Evolutionary conservation across 352 stramenopile genomes (phyloP).

Genomic region (Pythium myriotylum): DNA sequence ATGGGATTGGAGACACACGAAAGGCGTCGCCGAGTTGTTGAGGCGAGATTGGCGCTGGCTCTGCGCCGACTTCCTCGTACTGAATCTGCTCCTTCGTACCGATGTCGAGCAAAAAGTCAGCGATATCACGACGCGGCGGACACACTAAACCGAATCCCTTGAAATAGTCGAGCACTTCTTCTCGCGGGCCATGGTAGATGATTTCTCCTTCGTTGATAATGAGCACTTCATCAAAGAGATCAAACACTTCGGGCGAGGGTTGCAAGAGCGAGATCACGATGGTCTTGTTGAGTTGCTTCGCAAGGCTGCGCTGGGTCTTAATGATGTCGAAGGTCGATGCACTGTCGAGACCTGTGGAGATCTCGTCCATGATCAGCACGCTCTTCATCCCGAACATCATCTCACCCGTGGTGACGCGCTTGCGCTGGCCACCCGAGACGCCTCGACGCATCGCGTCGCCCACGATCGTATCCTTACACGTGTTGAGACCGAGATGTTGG

Average conservation of each 20-base stretch:
- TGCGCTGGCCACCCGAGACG: constrained; percentile 53
- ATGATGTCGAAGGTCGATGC: constrained; percentile 91
- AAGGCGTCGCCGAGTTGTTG: constrained; percentile 49
- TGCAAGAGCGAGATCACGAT: constrained; percentile 62
- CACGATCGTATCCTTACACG: constrained; percentile 47
- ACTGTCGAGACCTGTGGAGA: constrained; percentile 90
- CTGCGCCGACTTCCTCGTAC: constrained; percentile 31
- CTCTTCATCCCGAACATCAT: constrained; percentile 66
- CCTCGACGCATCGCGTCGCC: constrained; percentile 48
- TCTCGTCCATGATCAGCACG: constrained; percentile 84
- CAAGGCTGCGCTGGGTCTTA: constrained; percentile 48
- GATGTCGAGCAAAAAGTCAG: constrained; percentile 58
- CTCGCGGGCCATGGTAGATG: constrained; percentile 61
- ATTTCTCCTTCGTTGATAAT: constrained; percentile 60
- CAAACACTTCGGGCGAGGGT: constrained; percentile 54
- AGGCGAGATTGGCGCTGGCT: constrained; percentile 40
- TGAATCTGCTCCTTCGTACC: constrained; percentile 42
- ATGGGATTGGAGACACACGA: constrained; percentile 40
- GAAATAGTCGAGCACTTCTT: constrained; percentile 42
- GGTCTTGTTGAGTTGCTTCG: constrained; percentile 45
- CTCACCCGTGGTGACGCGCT: constrained; percentile 53
- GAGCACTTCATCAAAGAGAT: constrained; percentile 61
- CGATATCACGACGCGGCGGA: constrained; percentile 43
- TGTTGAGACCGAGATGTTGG: constrained; percentile 34
- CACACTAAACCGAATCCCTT: constrained; percentile 41